These are phyloP conservation scores for Chondrus crispus DNA, from an alignment of 23 red algal genomes.

Conservation along the genomic window DNA sequence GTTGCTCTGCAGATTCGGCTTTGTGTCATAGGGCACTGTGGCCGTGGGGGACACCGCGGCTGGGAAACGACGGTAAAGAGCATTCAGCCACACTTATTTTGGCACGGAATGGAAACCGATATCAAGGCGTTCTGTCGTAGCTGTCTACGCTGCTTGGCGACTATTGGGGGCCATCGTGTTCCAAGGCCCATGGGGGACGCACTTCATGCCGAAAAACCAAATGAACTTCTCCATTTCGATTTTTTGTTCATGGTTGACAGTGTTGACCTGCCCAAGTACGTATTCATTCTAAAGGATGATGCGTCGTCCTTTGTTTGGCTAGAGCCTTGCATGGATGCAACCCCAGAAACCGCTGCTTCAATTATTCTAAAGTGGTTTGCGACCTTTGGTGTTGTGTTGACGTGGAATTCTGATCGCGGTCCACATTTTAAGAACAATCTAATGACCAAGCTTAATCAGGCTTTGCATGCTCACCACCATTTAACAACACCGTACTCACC, in stretches of 20 bases:
- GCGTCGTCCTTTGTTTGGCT: neutral
- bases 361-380: neutral
- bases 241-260: neutral
- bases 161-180: neutral
- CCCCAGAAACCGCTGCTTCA: neutral
- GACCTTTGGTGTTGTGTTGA: neutral
- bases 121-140: neutral
- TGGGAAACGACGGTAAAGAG: neutral
- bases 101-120: neutral
- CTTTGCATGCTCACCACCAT: neutral
- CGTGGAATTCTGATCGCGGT: neutral
- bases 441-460: neutral
- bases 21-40: neutral
- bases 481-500: neutral
- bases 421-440: slow-evolving; percentile 14
- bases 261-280: neutral
- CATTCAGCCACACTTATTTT: neutral
- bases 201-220: neutral
- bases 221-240: slow-evolving; percentile 12
- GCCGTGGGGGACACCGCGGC: neutral
- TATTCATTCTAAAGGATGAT: slow-evolving; percentile 32
- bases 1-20: neutral
- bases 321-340: neutral
- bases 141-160: neutral
- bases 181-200: neutral